phyloP scores from a whole-genome alignment of 2,329 filamentous ascomycete species.

The Massarina eburnea region DNA sequence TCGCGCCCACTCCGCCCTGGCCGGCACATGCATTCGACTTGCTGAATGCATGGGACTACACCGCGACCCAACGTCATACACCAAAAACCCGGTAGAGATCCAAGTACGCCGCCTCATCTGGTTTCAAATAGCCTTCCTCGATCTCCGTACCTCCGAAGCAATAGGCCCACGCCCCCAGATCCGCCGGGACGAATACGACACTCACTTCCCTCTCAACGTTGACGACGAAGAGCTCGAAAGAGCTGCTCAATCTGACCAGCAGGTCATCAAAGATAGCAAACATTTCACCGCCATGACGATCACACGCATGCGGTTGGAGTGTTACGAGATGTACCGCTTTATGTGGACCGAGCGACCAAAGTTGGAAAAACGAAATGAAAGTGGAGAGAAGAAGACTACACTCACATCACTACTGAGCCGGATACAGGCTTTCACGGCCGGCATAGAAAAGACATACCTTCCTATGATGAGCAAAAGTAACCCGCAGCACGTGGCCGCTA shows the following conservation, averaged over 20 bases:
- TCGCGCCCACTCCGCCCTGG: constrained; percentile 70
- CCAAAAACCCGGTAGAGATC: constrained; percentile 66
- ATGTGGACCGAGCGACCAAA: constrained; percentile 70
- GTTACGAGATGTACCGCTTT: constrained; percentile 70
- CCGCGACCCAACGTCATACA: constrained; percentile 68
- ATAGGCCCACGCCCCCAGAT: constrained; percentile 73
- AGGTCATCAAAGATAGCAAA: constrained; percentile 51
- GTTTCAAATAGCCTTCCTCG: constrained; percentile 77
- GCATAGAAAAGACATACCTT: constrained; percentile 67
- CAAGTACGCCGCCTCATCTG: constrained; percentile 72
- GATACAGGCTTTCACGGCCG: constrained; percentile 67
- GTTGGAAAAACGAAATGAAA: constrained; percentile 52
- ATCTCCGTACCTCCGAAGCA: constrained; percentile 72
- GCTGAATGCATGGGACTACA: constrained; percentile 79
- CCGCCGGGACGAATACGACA: constrained; percentile 74
- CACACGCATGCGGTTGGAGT: constrained; percentile 69
- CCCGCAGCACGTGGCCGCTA: constrained; percentile 65
- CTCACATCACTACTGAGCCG: constrained; percentile 67
- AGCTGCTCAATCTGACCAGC: constrained; percentile 21
- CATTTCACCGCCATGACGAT: constrained; percentile 70
- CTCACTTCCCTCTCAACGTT: constrained; percentile 70
- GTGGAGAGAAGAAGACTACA: constrained; percentile 25
- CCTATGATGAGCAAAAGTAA: constrained; percentile 63
- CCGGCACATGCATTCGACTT: constrained; percentile 71
- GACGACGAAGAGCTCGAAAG: constrained; percentile 63